Base-by-base conservation (phyloP, 176 grass and related monocot species). In the Typha latifolia region DNA sequence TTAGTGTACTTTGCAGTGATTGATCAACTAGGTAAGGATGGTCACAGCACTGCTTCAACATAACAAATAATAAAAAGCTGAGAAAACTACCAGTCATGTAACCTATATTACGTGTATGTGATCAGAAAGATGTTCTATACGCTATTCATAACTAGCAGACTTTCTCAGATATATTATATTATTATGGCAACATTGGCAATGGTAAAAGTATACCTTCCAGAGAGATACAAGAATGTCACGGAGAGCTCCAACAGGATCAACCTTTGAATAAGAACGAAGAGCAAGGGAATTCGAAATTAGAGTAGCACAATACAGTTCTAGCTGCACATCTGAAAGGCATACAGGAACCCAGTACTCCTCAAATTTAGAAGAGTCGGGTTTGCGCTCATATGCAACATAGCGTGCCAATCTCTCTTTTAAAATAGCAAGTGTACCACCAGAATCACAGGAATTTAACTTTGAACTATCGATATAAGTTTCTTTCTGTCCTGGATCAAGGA, bases 11-110 rank as follows among this genome's bases (percentile, higher is more conserved):
- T 89, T 91, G 93, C 65, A 97, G 72, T 0, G 49, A 61, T 65
- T 72, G 72, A 86, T 97, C 82, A 77, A 97, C 85, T 15, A 97
- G 82, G 77, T 89, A 97, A 67, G 93, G 93, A 72, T 97, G 93
- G 67, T 97, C 93, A 64, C 88, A 92, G 69, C 93, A 97, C 93
- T 97, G 88, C 72, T 37, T 37, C 62, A 70, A 62, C n/a, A 37
- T 69, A 32, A 63, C 37, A 74, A 66, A 43, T 80, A 27, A 67
- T 12, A 72, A 32, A 51, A 63, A 61, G 49, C 12, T 20, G n/a
- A 4, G 20, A 16, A 66, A 37, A 32, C 26, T 53, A 20, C 19
- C 51, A 51, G 13, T 52, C 27, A 66, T 20, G 29, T 32, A 53
- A 37, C 34, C 34, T 37, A 5, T 37, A 37, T 4, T 37, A 37